Evolutionary conservation across 1,284 basidiomycete genomes (phyloP), one percentile per base, ranked within the genome.

Genomic region (Rhodotorula glutinis): DNA sequence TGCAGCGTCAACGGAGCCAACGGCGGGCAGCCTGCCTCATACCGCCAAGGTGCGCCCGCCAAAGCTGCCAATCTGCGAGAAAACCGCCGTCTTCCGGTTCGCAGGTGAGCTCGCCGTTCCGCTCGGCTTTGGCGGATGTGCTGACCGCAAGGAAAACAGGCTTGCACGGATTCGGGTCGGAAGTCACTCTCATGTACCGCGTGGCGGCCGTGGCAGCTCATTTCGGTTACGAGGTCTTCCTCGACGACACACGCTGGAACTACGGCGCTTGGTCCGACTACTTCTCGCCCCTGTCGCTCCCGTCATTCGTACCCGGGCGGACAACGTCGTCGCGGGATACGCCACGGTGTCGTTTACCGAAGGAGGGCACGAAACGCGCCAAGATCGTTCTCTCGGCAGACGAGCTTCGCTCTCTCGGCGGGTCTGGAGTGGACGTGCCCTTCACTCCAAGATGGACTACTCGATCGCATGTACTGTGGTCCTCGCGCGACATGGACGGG

Each of bases 121-220:
- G n/a, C n/a, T n/a, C n/a, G n/a, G n/a, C n/a, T n/a, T n/a, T n/a
- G n/a, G n/a, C n/a, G n/a, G 47, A 21, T 44, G 9, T 21, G 17
- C 43, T 44, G 43, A 16, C 21, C n/a, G 25, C 14, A 7, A 10
- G 27, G 30, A 33, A 0, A 21, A 10, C 67, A 67, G 74, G 71
- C 3, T 54, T 65, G 14, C 74, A 75, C 61, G 74, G 74, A 4
- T 72, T 74, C 33, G 74, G 73, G 3, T 68, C 65, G 51, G 74
- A 75, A 53, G 59, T 71, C n/a, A 60, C 67, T 23, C 64, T 74
- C 30, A 57, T 75, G 27, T 41, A 72, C 5, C 69, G 74, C 16
- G 60, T 71, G 16, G 66, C 73, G n/a, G 29, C 67, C 2, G 63
- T 75, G n/a, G 67, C 73, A 13, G 29, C 57, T 9, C 59, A 68